A percentile compares a stretch with the other conserved stretches of the same genome.
Evolutionary conservation across 768 basidiomycete genomes (phyloP).

Genomic region (Goffeauzyma gilvescens): DNA sequence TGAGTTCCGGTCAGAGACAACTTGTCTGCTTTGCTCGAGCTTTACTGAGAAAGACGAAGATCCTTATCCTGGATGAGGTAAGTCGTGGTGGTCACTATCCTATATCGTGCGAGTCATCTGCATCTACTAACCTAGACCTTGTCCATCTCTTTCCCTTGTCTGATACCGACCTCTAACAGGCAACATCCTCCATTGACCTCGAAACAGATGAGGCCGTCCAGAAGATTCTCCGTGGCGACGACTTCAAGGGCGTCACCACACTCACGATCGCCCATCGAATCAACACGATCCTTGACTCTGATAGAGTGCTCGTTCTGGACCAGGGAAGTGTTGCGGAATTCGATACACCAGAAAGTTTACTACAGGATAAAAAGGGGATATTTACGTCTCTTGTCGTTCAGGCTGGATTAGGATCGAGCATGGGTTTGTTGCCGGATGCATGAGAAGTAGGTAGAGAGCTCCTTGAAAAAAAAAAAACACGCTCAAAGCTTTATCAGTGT

Average conservation of each 20-base stretch:
- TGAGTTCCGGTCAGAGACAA: constrained; percentile 72
- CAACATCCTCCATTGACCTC: constrained; percentile 74
- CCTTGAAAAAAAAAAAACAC: too few relatives aligned
- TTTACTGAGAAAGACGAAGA: constrained; percentile 60
- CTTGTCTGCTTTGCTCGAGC: constrained; percentile 77
- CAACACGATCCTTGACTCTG: constrained; percentile 53
- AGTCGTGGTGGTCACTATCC: constrained; percentile 11
- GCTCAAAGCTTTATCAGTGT: too few relatives aligned
- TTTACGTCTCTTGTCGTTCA: constrained; percentile 16
- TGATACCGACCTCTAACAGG: too few relatives aligned
- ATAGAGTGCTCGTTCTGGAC: constrained; percentile 63
- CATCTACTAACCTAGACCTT: constrained; percentile 7
- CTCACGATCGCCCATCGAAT: constrained; percentile 57
- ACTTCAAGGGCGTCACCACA: constrained; percentile 61
- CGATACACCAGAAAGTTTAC: constrained; percentile 48
- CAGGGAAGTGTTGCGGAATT: constrained; percentile 67
- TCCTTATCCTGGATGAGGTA: constrained; percentile 88
- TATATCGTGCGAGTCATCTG: neutral
- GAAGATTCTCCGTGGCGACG: constrained; percentile 60
- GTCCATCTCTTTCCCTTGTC: too few relatives aligned
- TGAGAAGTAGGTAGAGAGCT: too few relatives aligned
- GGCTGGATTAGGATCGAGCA: constrained; percentile 6
- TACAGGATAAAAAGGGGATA: constrained; percentile 37
- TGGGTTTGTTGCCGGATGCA: too few relatives aligned
- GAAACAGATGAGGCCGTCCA: constrained; percentile 80